Evolutionary conservation across 1,284 basidiomycete genomes (phyloP).

Genomic region (Malassezia globosa): DNA sequence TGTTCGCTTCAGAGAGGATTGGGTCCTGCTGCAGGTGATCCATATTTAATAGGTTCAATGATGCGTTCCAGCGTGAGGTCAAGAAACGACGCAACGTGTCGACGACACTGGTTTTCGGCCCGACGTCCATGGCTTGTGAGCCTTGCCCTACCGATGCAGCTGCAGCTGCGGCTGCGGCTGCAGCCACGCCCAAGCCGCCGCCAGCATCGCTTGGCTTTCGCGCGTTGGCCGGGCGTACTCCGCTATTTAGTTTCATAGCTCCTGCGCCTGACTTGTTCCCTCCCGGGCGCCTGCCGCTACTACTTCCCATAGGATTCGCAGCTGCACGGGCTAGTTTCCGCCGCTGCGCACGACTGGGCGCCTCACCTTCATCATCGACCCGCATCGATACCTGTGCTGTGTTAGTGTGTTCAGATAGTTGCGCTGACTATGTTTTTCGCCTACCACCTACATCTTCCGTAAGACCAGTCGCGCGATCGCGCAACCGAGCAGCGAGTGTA

Average conservation of each 20-base stretch:
- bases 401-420: neutral
- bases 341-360: conserved; percentile 5
- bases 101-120: conserved; percentile 50
- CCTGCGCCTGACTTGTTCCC: neutral
- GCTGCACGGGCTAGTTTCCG: conserved; percentile 11
- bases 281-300: neutral
- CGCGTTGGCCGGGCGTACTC: conserved; percentile 11
- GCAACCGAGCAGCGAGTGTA: conserved; percentile 8
- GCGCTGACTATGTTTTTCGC: too few relatives aligned
- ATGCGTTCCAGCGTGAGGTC: conserved; percentile 18
- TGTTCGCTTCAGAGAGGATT: conserved; percentile 56
- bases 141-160: neutral
- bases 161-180: too few relatives aligned
- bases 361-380: conserved; percentile 11
- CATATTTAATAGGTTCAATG: conserved; percentile 60
- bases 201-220: neutral
- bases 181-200: neutral
- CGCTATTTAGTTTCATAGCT: conserved; percentile 12
- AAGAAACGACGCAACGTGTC: conserved; percentile 43
- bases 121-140: conserved; percentile 4
- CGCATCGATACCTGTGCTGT: conserved; percentile 5
- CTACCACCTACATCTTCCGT: conserved; percentile 6
- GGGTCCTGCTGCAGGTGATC: conserved; percentile 61
- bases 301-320: conserved; percentile 4
- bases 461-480: conserved; percentile 12